Percentiles rank a stretch among this genome's conserved stretches.
Evolutionary conservation across 2,329 filamentous ascomycete species (phyloP).

Genomic region (Aspergillus oerlinghausenensis): DNA sequence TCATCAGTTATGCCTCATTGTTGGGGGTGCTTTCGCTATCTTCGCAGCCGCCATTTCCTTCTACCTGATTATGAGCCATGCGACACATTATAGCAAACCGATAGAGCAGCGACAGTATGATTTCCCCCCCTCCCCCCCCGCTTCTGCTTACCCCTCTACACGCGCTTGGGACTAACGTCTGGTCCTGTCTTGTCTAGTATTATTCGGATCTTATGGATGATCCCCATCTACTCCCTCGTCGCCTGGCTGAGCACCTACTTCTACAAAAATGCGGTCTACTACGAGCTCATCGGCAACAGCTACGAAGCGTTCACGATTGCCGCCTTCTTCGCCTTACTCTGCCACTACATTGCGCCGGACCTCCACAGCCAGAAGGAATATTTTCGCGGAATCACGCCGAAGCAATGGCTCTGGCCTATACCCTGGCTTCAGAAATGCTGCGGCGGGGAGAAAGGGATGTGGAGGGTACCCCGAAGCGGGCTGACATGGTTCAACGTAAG

Average conservation of each 20-base stretch:
- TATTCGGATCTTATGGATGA: slow-evolving; percentile 84
- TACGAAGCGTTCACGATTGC: slow-evolving; percentile 88
- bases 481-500: slow-evolving; percentile 81
- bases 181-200: slow-evolving; percentile 49
- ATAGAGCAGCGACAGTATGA: slow-evolving; percentile 57
- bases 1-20: slow-evolving; percentile 52
- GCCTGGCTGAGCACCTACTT: slow-evolving; percentile 69
- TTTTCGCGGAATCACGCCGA: slow-evolving; percentile 64
- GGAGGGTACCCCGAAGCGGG: slow-evolving; percentile 72
- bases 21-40: slow-evolving; percentile 51
- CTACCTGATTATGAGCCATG: slow-evolving; percentile 54
- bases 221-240: slow-evolving; percentile 73
- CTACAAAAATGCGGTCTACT: slow-evolving; percentile 77
- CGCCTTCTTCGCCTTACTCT: slow-evolving; percentile 79
- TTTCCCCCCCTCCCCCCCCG: neutral
- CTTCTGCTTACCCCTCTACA: neutral
- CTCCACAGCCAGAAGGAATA: slow-evolving; percentile 78
- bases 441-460: slow-evolving; percentile 63
- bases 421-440: slow-evolving; percentile 67
- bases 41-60: slow-evolving; percentile 50
- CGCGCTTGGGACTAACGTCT: slow-evolving; percentile 2
- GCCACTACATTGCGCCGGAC: slow-evolving; percentile 72
- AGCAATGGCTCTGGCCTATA: slow-evolving; percentile 71
- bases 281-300: slow-evolving; percentile 73
- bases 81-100: slow-evolving; percentile 56